phyloP scores from a whole-genome alignment of 78 protist species.

The Emiliania huxleyi region DNA sequence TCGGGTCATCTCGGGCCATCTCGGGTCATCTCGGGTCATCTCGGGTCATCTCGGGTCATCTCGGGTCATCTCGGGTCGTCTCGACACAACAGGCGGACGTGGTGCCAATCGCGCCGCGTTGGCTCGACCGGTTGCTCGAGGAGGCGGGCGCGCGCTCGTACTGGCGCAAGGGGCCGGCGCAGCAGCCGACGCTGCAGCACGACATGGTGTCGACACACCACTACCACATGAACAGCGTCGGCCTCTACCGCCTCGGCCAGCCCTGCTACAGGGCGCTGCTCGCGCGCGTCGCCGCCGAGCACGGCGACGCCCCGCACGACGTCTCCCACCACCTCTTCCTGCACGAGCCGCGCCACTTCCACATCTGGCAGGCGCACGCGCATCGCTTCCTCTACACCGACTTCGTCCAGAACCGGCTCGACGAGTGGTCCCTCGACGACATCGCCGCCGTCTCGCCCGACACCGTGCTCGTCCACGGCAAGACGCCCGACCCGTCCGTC shows the following conservation, averaged over 20 bases:
- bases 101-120: not conserved
- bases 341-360: conserved; percentile 3
- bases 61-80: no score
- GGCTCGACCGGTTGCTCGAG: not conserved
- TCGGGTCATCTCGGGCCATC: no score
- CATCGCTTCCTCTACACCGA: not conserved
- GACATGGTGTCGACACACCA: not conserved
- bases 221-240: not conserved
- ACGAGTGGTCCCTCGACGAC: not conserved
- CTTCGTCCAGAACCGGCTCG: not conserved
- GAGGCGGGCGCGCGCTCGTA: not conserved
- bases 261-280: not conserved
- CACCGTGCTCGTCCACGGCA: not conserved
- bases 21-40: no score
- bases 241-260: not conserved
- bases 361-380: not conserved
- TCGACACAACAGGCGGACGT: no score
- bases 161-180: not conserved
- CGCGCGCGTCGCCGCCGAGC: not conserved
- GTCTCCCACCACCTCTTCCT: not conserved
- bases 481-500: no score
- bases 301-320: not conserved
- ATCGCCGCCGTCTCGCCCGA: not conserved
- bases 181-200: not conserved
- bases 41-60: no score